A percentile compares a stretch with the other conserved stretches of the same genome.
These are phyloP conservation scores for Pythium volutum DNA, from an alignment of 352 stramenopile species.

Conservation along the genomic window DNA sequence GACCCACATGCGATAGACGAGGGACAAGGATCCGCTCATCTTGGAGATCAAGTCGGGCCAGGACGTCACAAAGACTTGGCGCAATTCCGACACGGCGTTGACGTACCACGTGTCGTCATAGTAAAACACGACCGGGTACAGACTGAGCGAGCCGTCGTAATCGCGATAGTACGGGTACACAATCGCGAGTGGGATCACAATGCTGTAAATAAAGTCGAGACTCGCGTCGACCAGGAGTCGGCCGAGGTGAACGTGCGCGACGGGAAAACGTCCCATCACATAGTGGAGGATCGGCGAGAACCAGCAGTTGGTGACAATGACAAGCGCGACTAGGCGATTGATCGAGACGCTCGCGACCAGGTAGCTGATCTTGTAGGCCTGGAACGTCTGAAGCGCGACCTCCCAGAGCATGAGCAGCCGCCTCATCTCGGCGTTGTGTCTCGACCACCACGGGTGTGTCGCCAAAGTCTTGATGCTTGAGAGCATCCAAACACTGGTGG, in stretches of 20 bases:
- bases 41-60: conserved; percentile 20
- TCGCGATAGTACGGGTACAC: conserved; percentile 16
- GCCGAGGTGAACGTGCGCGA: conserved; percentile 1
- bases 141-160: background rate
- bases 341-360: conserved; percentile 17
- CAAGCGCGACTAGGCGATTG: conserved; percentile 16
- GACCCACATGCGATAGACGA: too few species aligned
- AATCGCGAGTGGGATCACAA: conserved; percentile 15
- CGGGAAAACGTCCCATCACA: background rate
- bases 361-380: too few species aligned
- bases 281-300: conserved; percentile 20
- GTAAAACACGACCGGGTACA: conserved; percentile 4
- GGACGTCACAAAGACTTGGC: conserved; percentile 15
- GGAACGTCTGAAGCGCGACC: conserved; percentile 28
- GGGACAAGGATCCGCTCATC: too few species aligned
- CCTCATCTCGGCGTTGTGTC: too few species aligned
- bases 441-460: too few species aligned
- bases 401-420: conserved; percentile 13
- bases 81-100: conserved; percentile 1
- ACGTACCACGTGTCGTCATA: conserved; percentile 20
- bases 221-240: conserved; percentile 10
- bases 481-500: too few species aligned
- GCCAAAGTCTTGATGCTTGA: too few species aligned
- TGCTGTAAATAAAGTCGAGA: conserved; percentile 18
- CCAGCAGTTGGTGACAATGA: conserved; percentile 29